Base-by-base conservation (phyloP, 2,329 filamentous ascomycete genomes). In the Calonectria leucothoes region DNA sequence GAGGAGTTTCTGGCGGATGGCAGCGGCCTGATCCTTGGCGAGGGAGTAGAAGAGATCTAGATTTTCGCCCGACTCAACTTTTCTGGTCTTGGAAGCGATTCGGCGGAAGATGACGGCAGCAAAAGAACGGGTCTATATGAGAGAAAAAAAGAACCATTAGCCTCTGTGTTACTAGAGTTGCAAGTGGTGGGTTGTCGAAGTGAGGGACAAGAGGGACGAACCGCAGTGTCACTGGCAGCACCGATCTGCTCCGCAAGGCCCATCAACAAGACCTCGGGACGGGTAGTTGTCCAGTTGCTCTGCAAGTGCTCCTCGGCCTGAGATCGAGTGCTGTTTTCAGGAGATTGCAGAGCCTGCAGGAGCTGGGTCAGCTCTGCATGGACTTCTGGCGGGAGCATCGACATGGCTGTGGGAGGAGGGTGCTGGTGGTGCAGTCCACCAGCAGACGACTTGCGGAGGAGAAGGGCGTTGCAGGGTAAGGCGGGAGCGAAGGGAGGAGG, bases 61-160 rank as follows among this genome's bases (percentile, higher is more conserved):
- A 72, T 91, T 93, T 70, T 94, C 92, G 75, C 92, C 92, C 29
- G 91, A 90, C 6, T 90, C 89, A 75, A 91, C 91, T 87, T 98
- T 98, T 80, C 94, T 91, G 61, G 94, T 94, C 85, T 97, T 98
- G 72, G 94, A 96, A 61, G 97, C 92, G 86, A 98, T 97, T 82
- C 96, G 93, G 81, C 97, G 93, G 87, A 99, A 98, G 76, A 99
- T 93, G 57, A 99, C 95, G 69, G 97, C 94, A 68, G 95, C 93
- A 83, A 98, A 99, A 20, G 96, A 95, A 81, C 97, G 94, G 74
- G 93, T 93, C 96, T 98, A 81, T 74, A 66, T 59, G 15, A 64
- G 64, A 39, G 15, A 64, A 64, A 39, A 42, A 45, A 14, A 42
- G 68, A 17, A n/a, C n/a, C 48, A 49, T 78, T 77, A 73, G 81